Evolutionary conservation across 1,139 yeast species (phyloP), one percentile per base, ranked within the genome.

Genomic region (Debaryomycetaceae sp.): DNA sequence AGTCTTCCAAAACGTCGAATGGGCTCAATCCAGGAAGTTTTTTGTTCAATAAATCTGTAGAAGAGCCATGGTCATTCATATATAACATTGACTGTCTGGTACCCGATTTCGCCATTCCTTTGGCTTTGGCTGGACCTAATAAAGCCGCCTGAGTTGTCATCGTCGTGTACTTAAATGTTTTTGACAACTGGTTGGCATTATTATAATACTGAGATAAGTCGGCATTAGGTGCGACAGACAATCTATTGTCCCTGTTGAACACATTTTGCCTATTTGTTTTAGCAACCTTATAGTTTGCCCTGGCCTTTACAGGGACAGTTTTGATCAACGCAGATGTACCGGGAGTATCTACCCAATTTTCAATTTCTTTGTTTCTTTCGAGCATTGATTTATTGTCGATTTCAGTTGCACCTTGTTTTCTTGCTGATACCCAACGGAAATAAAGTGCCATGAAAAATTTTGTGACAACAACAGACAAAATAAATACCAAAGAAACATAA

Each of bases 401-500:
- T 28, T 68, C 68, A 41, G 77, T 76, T 2, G 92, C 94, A 47
- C 98, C 97, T 65, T 89, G 97, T 36, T 67, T 72, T 39, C 82
- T 79, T 8, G 95, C 76, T 31, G 91, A 65, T 41, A 80, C 67
- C 96, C 96, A 91, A 50, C 84, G 80, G 69, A 85, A 92, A 60
- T 88, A 88, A 60, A 94, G 83, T 0, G 98, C 98, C 65, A 91
- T 72, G 14, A 84, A 42, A 55, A 92, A 92, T 65, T 89, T 91
- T 35, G 73, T 70, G 32, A 80, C 60, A 22, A 89, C 95, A 42
- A 91, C 79, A 1, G 95, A 77, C 44, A 92, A 73, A 55, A 92
- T 91, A 60, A 92, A 87, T 9, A 86, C 83, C 56, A 92, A 73
- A 0, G 97, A 86, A 13, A 84, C 77, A 51, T 81, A 79, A 46